phyloP scores from a whole-genome alignment of 2,329 filamentous ascomycete genomes.

The Neopestalotiopsis clavispora region DNA sequence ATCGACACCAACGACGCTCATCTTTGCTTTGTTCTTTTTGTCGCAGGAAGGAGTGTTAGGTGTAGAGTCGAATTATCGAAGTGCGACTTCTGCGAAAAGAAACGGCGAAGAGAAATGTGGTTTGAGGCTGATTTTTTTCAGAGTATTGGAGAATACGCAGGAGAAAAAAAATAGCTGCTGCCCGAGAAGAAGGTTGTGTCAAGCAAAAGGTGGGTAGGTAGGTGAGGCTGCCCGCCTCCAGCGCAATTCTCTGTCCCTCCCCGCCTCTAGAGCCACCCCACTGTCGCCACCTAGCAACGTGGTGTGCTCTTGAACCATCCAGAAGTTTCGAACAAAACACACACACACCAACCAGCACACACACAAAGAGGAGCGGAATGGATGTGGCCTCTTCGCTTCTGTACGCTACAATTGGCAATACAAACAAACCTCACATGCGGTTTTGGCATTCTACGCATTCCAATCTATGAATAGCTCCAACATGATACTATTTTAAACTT shows the following conservation, averaged over 20 bases:
- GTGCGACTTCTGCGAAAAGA: slow-evolving; percentile 10
- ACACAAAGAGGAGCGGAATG: not conserved
- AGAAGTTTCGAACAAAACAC: slow-evolving; percentile 21
- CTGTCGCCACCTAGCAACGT: not conserved
- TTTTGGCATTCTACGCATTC: too few relatives aligned
- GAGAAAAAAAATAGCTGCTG: slow-evolving; percentile 13
- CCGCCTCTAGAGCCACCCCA: slow-evolving; percentile 21
- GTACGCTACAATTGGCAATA: too few relatives aligned
- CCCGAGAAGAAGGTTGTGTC: slow-evolving; percentile 7
- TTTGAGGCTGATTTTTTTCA: slow-evolving; percentile 1
- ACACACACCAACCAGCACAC: not conserved
- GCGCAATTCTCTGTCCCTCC: slow-evolving; percentile 11
- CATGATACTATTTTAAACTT: too few relatives aligned
- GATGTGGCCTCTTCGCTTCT: not conserved
- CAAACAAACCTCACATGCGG: too few relatives aligned
- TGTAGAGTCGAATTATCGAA: not conserved
- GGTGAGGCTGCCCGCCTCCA: slow-evolving; percentile 17
- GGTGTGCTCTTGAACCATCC: slow-evolving; percentile 18
- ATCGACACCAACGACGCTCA: slow-evolving; percentile 71
- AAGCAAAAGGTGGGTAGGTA: slow-evolving; percentile 19
- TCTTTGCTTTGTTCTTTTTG: slow-evolving; percentile 16
- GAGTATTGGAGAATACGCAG: not conserved
- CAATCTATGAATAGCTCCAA: too few relatives aligned
- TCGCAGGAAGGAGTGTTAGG: not conserved
- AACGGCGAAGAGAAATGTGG: slow-evolving; percentile 8